Base-by-base conservation (phyloP, 1,139 yeast genomes). In the Sugiyamaella sp. region DNA sequence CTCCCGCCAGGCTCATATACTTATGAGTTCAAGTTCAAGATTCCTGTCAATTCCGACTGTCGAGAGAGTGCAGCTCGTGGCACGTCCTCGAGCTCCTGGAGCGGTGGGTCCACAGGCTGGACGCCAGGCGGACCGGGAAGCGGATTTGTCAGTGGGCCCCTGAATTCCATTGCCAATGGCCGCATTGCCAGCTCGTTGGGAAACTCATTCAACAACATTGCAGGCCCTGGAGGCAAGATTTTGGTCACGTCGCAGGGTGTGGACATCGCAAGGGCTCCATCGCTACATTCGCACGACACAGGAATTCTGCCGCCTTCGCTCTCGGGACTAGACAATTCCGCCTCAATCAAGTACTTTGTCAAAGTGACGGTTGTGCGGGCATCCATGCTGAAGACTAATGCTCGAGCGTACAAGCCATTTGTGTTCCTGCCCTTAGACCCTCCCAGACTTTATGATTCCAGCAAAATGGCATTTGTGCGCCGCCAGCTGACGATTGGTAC, bases 311-410 rank as follows among this genome's bases (percentile, higher is more conserved):
- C 89, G 2, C 88, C 89, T 0, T 75, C 86, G 0, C 67, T 83
- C 21, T 68, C 75, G 19, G 82, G 79, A 4, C 57, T 76, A 54
- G 79, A 76, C 1, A 75, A 75, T 8, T 66, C 68, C 60, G 86
- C 84, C 10, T 67, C 73, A 2, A 69, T 84, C 43, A 72, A 62
- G 42, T 82, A 82, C 63, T 81, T 76, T 61, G 72, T 84, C 52
- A 83, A 83, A 64, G 86, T 76, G 8, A 82, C 87, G 0, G 82
- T 84, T 46, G 80, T 78, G 55, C 68, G 85, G 52, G 72, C 85
- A 1, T 77, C 84, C 3, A 64, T 83, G 45, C 67, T 82, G 52
- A 80, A 80, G 57, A 58, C 76, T 40, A 83, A 81, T 58, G 66
- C 79, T 40, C 69, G 86, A 45, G 69, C 77, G 4, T 67, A 66